Base-by-base conservation (phyloP, 2,329 filamentous ascomycete genomes). In the Pestalotiopsis sp. region DNA sequence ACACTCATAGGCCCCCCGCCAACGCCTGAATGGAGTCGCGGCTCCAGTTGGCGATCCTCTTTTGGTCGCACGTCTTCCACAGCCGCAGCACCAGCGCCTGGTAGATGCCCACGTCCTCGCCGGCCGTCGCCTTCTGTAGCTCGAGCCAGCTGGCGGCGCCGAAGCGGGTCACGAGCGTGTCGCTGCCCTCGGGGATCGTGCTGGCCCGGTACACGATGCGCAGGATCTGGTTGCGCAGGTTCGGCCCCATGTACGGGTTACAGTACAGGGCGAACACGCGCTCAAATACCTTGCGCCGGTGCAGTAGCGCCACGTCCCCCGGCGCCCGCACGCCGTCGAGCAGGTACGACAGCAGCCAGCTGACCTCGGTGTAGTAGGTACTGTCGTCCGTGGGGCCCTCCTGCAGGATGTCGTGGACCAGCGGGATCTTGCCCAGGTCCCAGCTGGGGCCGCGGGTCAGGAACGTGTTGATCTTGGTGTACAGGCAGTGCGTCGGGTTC, bases 381-480 rank as follows among this genome's bases (percentile, higher is more conserved):
- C 73, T 73, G 63, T 78, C 77, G 20, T 74, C 74, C 7, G 75
- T 75, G 0, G 87, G 83, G 63, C 85, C 81, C 14, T 84, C 78
- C 3, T 88, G 84, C 11, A 91, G 81, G 64, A 91, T 82, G 70
- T 87, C 85, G 72, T 88, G 84, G 26, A 89, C 88, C n/a, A 95
- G 84, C 7, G 96, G 86, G 26, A 96, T 88, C 75, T 89, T 90
- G 68, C 92, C 88, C 20, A 90, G 76, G 13, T 90, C 85, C 95
- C 95, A 98, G 26, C 85, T 79, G 0, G 95, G 94, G 0, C 89
- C 88, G 64, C 89, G 89, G 24, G 93, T 93, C 44, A 98, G 86
- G 77, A 94, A 98, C 5, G 86, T 84, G 81, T 97, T 97, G 79
- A 96, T 82, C 77, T 97, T 97, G 68, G 89, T 88, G 77, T 97